Conservation (phyloP, 2,329 filamentous ascomycete genomes). For the Blastomyces percursus region DNA sequence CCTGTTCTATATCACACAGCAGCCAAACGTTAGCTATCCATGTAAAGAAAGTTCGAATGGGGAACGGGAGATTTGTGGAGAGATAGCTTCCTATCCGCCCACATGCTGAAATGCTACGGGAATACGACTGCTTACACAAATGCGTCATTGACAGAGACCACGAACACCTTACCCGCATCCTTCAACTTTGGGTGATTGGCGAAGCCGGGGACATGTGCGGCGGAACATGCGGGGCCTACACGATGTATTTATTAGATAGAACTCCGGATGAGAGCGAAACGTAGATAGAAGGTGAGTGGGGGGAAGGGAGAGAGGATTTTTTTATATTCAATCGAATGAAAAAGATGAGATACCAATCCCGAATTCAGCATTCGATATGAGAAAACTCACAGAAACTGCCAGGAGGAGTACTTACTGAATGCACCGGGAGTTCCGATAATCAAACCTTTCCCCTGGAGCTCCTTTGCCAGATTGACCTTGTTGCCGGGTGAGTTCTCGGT, state of each 20-base stretch:
- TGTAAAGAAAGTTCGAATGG: not conserved
- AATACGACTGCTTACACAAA: conserved; percentile 60
- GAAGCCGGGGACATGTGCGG: conserved; percentile 72
- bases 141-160: conserved; percentile 85
- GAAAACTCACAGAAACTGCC: conserved; percentile 4
- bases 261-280: not conserved
- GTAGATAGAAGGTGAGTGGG: not conserved
- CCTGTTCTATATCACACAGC: conserved; percentile 55
- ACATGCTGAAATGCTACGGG: not conserved
- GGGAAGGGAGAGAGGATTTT: no score
- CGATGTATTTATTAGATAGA: not conserved
- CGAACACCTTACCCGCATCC: conserved; percentile 72
- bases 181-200: conserved; percentile 69
- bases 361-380: not conserved
- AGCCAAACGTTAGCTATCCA: not conserved
- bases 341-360: not conserved
- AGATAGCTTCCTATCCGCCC: not conserved
- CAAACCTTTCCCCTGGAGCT: conserved; percentile 65
- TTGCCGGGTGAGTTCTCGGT: conserved; percentile 80
- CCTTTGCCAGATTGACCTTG: conserved; percentile 75
- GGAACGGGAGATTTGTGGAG: not conserved
- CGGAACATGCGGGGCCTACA: conserved; percentile 50
- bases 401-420: conserved; percentile 44
- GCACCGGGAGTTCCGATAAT: conserved; percentile 79
- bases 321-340: not conserved